Conservation (phyloP, 2,329 filamentous ascomycete genomes). For the Tolypocladium cylindrosporum region DNA sequence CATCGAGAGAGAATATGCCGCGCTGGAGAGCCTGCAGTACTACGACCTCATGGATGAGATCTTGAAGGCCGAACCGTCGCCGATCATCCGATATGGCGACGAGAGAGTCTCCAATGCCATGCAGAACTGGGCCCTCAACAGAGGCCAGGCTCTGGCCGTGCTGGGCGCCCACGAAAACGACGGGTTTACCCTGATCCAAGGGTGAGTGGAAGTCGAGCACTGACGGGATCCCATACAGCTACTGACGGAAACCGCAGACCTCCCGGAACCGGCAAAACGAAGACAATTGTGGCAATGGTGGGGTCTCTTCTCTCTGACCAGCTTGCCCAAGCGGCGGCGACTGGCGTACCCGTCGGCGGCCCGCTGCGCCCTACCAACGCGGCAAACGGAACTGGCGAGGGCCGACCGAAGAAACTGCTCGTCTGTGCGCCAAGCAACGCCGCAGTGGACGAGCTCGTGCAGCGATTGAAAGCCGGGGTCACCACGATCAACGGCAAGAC, state of each 20-base stretch:
- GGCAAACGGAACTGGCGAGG: slow-evolving; percentile 13
- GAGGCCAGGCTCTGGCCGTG: slow-evolving; percentile 83
- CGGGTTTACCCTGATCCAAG: slow-evolving; percentile 93
- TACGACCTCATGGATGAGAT: slow-evolving; percentile 96
- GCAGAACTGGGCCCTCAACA: slow-evolving; percentile 74
- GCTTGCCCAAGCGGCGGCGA: slow-evolving; percentile 21
- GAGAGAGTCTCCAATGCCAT: slow-evolving; percentile 60
- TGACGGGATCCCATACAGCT: not conserved
- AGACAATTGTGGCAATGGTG: slow-evolving; percentile 94
- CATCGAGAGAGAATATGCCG: slow-evolving; percentile 90
- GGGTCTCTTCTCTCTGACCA: slow-evolving; percentile 55
- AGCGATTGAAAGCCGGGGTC: slow-evolving; percentile 81
- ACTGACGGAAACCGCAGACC: slow-evolving; percentile 45
- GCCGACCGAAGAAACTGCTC: slow-evolving; percentile 66
- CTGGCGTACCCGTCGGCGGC: slow-evolving; percentile 20
- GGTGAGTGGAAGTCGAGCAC: slow-evolving; percentile 34
- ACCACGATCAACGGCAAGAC: slow-evolving; percentile 63
- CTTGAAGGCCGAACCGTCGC: slow-evolving; percentile 78
- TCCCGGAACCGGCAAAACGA: slow-evolving; percentile 95
- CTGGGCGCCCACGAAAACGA: slow-evolving; percentile 91
- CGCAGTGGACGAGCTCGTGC: slow-evolving; percentile 89
- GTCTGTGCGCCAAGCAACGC: slow-evolving; percentile 98
- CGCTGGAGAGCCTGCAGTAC: slow-evolving; percentile 81
- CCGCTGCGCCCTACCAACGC: slow-evolving; percentile 17
- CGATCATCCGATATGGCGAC: slow-evolving; percentile 71